phyloP scores from a whole-genome alignment of 345 rosid species.

The Hevea brasiliensis region DNA sequence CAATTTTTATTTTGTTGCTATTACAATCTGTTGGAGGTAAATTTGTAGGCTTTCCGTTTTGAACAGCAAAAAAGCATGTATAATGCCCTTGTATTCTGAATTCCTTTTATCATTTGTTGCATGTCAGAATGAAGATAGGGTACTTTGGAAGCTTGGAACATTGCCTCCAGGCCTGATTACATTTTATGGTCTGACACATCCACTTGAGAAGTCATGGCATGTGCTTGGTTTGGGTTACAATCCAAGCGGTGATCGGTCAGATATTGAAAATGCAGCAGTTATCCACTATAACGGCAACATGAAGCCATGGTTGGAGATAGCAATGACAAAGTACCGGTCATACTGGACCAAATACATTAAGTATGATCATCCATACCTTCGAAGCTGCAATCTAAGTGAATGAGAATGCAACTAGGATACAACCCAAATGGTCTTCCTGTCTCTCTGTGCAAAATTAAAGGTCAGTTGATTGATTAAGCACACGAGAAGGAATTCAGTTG shows the following conservation, averaged over 20 bases:
- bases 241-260: constrained; percentile 74
- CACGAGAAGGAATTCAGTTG: constrained; percentile 20
- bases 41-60: not conserved
- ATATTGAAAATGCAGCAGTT: constrained; percentile 90
- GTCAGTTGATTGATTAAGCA: constrained; percentile 19
- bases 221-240: constrained; percentile 96
- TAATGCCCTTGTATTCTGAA: constrained; percentile 8
- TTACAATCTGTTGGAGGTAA: not conserved
- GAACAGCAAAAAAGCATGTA: not conserved
- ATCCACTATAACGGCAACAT: constrained; percentile 97
- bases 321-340: constrained; percentile 87
- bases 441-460: constrained; percentile 6
- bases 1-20: constrained; percentile 6
- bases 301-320: constrained; percentile 99
- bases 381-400: constrained; percentile 71
- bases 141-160: constrained; percentile 97
- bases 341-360: constrained; percentile 93
- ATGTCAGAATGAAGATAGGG: constrained; percentile 85
- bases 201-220: constrained; percentile 94
- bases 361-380: constrained; percentile 86
- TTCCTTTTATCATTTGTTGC: constrained; percentile 2
- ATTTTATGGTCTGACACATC: constrained; percentile 79
- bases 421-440: constrained; percentile 5
- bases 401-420: constrained; percentile 34
- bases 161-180: constrained; percentile 97